Evolutionary conservation across 179 eudicot genomes (phyloP).

Genomic region (Heliamphora pulchella): DNA sequence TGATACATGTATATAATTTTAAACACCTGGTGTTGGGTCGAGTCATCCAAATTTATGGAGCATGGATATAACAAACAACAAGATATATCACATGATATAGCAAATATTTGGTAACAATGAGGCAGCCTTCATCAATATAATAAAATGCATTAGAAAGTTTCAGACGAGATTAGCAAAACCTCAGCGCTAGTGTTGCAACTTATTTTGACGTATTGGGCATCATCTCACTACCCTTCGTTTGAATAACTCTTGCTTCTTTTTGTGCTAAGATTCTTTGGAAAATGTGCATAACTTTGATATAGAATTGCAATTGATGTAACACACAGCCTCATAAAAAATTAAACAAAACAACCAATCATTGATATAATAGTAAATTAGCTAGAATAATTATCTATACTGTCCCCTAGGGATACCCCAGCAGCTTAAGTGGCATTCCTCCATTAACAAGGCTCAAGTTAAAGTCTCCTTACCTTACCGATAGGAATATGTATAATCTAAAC

Average conservation of each 20-base stretch:
- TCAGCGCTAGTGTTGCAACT: not conserved
- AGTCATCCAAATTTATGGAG: not conserved
- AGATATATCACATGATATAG: not conserved
- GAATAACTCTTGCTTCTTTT: not conserved
- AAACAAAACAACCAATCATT: too few relatives aligned
- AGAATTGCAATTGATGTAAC: not conserved
- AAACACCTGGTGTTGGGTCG: not conserved
- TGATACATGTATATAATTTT: not conserved
- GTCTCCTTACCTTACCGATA: too few relatives aligned
- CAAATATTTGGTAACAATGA: not conserved
- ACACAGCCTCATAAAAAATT: not conserved
- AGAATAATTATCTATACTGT: too few relatives aligned
- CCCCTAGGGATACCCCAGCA: too few relatives aligned
- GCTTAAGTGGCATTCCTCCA: too few relatives aligned
- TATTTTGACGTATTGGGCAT: not conserved
- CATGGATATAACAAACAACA: not conserved
- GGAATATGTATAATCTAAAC: too few relatives aligned
- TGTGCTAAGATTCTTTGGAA: not conserved
- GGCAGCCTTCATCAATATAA: not conserved
- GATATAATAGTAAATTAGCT: too few relatives aligned
- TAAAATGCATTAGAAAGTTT: not conserved
- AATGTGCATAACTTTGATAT: not conserved
- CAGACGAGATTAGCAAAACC: not conserved
- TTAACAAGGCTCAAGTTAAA: too few relatives aligned
- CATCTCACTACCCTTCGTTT: not conserved